Base-by-base conservation (phyloP, 805 yeast genomes). In the Lachancea fermentati region DNA sequence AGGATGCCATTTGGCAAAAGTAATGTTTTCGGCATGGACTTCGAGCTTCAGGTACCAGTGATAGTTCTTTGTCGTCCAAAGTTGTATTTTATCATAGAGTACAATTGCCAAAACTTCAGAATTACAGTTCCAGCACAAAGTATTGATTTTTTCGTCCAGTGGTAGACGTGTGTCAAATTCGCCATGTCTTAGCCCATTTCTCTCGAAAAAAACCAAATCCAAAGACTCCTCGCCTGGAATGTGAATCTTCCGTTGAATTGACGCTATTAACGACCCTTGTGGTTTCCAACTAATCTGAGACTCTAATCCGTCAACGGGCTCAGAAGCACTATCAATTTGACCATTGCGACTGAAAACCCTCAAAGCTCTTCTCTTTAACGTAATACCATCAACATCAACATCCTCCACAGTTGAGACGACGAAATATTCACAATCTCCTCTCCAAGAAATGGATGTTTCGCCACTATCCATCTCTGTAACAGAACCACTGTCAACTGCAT, bases 41-140 rank as follows among this genome's bases (percentile, higher is more conserved):
- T 84, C 94, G 60, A 85, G 94, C 55, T 93, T 93, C 51, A 89
- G 70, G 62, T 85, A 88, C 98, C 98, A 93, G 57, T 89, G 94
- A 62, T 89, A 93, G 62, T 93, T 93, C 57, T 85, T 88, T 3
- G 85, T 71, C 1, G 94, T 80, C 97, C 97, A 93, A 17, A 93
- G 62, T 57, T 84, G 94, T n/a, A 93, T 72, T 12, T 76, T 66
- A 50, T 79, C 72, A 2, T 62, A 46, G 19, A 84, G 67, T 30
- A 75, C 79, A 9, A 93, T 65, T 4, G 95, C 85, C 40, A 93
- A 67, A 1, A 85, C 70, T 49, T 88, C 95, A 39, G 89, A 79
- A 50, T 81, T 80, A 29, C 78, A 69, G 39, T 91, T 86, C 97
- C 97, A 93, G 30, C 74, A 71, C 14, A 93, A 42, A 32, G 69